A percentile compares a stretch with the other conserved stretches of the same genome.
Conservation (phyloP, 2,329 filamentous ascomycete species). For the Penicillium olsonii region DNA sequence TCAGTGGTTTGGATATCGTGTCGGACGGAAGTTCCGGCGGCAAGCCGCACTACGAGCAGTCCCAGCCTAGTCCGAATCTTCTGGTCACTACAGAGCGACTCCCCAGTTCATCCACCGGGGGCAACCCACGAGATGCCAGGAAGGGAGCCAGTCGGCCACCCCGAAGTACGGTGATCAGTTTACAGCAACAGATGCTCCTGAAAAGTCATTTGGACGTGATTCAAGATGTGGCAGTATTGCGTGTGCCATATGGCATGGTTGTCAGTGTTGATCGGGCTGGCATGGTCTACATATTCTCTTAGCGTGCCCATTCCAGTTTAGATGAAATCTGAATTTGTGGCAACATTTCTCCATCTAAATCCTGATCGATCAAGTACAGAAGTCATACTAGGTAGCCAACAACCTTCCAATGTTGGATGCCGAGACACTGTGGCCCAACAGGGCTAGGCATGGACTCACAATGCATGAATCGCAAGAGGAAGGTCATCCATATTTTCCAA, state of each 20-base stretch:
- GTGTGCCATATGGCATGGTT: constrained; percentile 89
- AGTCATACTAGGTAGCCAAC: no score
- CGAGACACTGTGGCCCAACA: no score
- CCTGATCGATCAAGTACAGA: not conserved
- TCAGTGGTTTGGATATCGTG: constrained; percentile 73
- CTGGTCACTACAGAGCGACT: constrained; percentile 67
- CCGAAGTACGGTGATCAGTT: constrained; percentile 79
- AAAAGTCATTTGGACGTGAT: constrained; percentile 86
- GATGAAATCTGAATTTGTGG: no score
- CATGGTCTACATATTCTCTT: constrained; percentile 79
- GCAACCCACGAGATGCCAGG: constrained; percentile 30
- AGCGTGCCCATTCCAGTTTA: not conserved
- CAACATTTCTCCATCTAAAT: not conserved
- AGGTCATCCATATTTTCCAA: constrained; percentile 25
- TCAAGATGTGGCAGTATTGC: constrained; percentile 82
- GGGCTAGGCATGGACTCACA: no score
- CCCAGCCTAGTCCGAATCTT: constrained; percentile 64
- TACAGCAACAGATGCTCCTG: constrained; percentile 83
- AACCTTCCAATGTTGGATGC: no score
- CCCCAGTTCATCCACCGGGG: constrained; percentile 41
- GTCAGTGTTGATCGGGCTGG: constrained; percentile 87
- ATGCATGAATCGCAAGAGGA: constrained; percentile 7
- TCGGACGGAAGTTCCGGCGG: constrained; percentile 50
- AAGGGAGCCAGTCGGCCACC: constrained; percentile 54
- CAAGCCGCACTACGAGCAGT: constrained; percentile 70